A percentile compares a stretch with the other conserved stretches of the same genome.
Evolutionary conservation across 176 grass and related monocot species (phyloP).

Genomic region (Carex cristatella): DNA sequence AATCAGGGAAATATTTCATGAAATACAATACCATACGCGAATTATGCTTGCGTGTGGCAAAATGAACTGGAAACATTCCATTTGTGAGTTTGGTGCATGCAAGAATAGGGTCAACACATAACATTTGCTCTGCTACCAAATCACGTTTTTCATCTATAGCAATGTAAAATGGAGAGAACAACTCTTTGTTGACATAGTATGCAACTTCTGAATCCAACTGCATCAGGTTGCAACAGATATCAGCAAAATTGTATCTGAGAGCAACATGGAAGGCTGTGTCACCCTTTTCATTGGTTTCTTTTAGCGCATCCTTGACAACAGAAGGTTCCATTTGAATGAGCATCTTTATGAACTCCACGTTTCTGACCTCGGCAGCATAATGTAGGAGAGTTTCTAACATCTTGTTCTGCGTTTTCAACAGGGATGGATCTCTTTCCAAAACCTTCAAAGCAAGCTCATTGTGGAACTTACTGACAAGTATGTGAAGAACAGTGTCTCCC

Average conservation of each 20-base stretch:
- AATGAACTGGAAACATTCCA: too few relatives aligned
- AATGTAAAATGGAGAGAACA: not conserved
- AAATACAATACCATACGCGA: not conserved
- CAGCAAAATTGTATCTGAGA: not conserved
- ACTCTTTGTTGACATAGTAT: not conserved
- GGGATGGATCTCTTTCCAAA: too few relatives aligned
- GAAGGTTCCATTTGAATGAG: too few relatives aligned
- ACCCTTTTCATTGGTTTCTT: too few relatives aligned
- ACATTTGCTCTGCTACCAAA: not conserved
- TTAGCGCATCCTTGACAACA: too few relatives aligned
- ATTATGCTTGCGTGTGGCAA: not conserved
- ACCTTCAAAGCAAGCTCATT: too few relatives aligned
- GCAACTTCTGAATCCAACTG: not conserved
- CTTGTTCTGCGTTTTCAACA: too few relatives aligned
- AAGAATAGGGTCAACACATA: not conserved
- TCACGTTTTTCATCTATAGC: not conserved
- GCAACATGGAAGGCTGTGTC: slow-evolving; percentile 9
- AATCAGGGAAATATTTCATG: not conserved
- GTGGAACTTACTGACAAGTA: too few relatives aligned
- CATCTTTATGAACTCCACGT: not conserved
- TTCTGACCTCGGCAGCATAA: too few relatives aligned
- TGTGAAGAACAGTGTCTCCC: not conserved
- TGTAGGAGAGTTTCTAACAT: too few relatives aligned
- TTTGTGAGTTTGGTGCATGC: too few relatives aligned
- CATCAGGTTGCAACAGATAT: not conserved